phyloP scores from a whole-genome alignment of 176 grass and related monocot species.

The Zoysia pacifica region DNA sequence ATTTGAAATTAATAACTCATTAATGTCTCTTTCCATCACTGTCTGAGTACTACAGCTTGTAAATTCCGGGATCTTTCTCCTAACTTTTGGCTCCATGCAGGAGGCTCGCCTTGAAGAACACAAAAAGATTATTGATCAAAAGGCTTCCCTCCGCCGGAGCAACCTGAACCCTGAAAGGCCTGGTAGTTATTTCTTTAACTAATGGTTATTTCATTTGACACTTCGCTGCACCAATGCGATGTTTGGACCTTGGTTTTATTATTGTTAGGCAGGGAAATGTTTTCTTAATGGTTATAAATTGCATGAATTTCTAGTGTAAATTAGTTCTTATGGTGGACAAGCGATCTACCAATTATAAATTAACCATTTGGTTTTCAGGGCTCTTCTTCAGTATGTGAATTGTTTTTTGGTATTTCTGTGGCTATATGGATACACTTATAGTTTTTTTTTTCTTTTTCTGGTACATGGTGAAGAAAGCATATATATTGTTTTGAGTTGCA shows the following conservation, averaged over 20 bases:
- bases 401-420: not conserved
- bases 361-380: constrained; percentile 2
- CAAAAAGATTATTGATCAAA: constrained; percentile 74
- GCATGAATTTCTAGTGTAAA: constrained; percentile 7
- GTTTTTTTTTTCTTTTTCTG: not conserved
- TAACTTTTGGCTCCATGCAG: constrained; percentile 45
- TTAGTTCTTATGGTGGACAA: constrained; percentile 6
- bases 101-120: constrained; percentile 86
- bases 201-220: constrained; percentile 17
- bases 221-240: constrained; percentile 12
- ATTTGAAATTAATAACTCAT: constrained; percentile 12
- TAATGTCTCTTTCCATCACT: not conserved
- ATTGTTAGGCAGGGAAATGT: constrained; percentile 5
- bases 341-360: not conserved
- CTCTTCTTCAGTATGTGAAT: not conserved
- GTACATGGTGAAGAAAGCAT: not conserved
- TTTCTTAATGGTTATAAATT: not conserved
- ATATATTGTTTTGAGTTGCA: not conserved
- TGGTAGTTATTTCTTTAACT: constrained; percentile 46
- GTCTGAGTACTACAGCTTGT: not conserved
- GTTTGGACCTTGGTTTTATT: constrained; percentile 6
- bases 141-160: constrained; percentile 64
- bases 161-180: constrained; percentile 98
- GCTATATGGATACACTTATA: constrained; percentile 8
- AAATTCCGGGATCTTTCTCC: not conserved